These are phyloP conservation scores for Beauveria medogensis DNA, from an alignment of 2,329 filamentous ascomycete species.

Conservation along the genomic window DNA sequence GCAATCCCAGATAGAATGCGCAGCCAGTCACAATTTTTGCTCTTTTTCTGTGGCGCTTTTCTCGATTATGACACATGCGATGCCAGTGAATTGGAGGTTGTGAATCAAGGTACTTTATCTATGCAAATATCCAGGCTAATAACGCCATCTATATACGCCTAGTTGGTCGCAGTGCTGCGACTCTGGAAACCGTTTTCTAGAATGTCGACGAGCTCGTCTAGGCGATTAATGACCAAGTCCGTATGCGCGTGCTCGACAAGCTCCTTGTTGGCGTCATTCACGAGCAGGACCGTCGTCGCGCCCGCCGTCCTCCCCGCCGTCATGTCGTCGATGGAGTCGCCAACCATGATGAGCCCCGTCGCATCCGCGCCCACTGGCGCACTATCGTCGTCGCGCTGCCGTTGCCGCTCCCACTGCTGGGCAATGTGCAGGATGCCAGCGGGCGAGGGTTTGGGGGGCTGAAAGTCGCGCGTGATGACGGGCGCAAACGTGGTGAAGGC, in stretches of 20 bases:
- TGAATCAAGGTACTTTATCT: neutral
- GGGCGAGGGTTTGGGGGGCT: constrained; percentile 78
- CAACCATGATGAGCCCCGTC: constrained; percentile 54
- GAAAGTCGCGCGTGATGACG: constrained; percentile 76
- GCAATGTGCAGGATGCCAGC: constrained; percentile 85
- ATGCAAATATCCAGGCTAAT: neutral
- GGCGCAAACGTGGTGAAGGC: constrained; percentile 60
- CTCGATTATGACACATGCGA: neutral
- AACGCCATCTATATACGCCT: neutral
- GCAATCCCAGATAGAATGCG: constrained; percentile 9
- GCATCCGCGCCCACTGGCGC: constrained; percentile 29
- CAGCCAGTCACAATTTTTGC: neutral
- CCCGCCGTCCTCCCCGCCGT: constrained; percentile 75
- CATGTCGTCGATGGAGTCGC: constrained; percentile 88
- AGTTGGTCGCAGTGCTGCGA: constrained; percentile 19
- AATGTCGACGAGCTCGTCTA: constrained; percentile 71
- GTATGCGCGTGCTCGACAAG: constrained; percentile 66
- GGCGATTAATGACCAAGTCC: constrained; percentile 59
- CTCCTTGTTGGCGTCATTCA: constrained; percentile 71
- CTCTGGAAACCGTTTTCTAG: constrained; percentile 69
- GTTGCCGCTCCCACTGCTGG: constrained; percentile 56
- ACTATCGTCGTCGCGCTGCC: constrained; percentile 28
- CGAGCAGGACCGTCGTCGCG: constrained; percentile 80
- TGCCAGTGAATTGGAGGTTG: neutral
- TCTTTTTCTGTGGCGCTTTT: neutral